Evolutionary conservation across 148 eudicot species (phyloP), one percentile per base, ranked within the genome.

Genomic region (Rhododendron henanense): DNA sequence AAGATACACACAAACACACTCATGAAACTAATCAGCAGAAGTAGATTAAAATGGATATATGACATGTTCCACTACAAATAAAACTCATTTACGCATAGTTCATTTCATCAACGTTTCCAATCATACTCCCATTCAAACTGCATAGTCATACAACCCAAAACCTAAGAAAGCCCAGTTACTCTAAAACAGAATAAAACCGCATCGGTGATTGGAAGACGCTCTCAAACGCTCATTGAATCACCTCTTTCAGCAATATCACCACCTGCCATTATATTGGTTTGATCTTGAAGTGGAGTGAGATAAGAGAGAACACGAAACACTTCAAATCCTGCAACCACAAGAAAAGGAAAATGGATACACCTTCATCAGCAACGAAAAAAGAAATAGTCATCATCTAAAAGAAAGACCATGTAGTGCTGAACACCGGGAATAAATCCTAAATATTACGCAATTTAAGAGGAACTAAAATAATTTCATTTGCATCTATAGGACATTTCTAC

Each of bases 251-350:
- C 5, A 1, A 19, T 59, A 5, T 5, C 65, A 77, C 3, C 13
- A n/a, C 25, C 35, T 10, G 69, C 35, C 57, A n/a, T 78, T n/a
- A 78, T 45, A 78, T 78, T n/a, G 81, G 81, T 78, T 78, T 78
- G 81, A 78, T 78, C 57, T 78, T 78, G 81, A 78, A 78, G 81
- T 78, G 81, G 81, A 78, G 81, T 2, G 81, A 78, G 81, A 78
- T 78, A n/a, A 78, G 81, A 78, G 81, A 78, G 81, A 78, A 78
- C 57, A 78, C 81, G 13, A 78, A 78, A 47, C 81, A 78, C 81
- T 78, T 78, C 81, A 78, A 78, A 78, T 78, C 81, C 81, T 78
- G 81, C 57, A 78, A 78, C 57, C 37, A 47, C 10, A 47, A n/a
- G 39, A 28, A 47, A 25, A 25, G 35, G 81, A 78, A 47, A 78